Conservation (phyloP, 768 basidiomycete genomes). For the Panus rudis region DNA sequence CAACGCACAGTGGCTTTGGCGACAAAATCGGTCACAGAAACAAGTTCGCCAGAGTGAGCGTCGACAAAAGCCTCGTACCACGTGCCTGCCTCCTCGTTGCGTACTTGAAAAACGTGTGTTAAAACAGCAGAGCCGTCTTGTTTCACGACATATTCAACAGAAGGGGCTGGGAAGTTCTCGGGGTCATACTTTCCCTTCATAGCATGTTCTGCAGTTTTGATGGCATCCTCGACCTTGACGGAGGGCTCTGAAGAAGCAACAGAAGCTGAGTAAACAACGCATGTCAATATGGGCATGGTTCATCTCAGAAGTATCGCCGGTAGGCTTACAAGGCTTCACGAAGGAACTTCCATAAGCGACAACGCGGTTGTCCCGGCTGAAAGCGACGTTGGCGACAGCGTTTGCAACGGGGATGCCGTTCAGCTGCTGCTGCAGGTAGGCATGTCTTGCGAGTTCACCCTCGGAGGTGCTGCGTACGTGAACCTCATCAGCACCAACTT, state of each 20-base stretch:
- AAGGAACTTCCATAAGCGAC: slow-evolving; percentile 41
- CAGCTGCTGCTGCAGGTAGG: slow-evolving; percentile 18
- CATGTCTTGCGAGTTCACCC: slow-evolving; percentile 11
- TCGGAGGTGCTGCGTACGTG: slow-evolving; percentile 10
- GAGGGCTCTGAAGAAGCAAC: slow-evolving; percentile 30
- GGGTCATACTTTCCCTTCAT: slow-evolving; percentile 29
- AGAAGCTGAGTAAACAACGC: slow-evolving; percentile 13
- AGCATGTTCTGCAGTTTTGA: slow-evolving; percentile 29
- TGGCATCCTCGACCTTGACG: slow-evolving; percentile 28
- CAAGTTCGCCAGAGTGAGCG: slow-evolving; percentile 43
- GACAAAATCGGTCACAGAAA: slow-evolving; percentile 48
- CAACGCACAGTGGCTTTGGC: slow-evolving; percentile 34
- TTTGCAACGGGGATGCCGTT: slow-evolving; percentile 30
- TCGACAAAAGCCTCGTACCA: slow-evolving; percentile 58
- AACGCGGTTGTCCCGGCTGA: slow-evolving; percentile 34
- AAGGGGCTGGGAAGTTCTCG: slow-evolving; percentile 27
- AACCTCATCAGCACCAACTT: slow-evolving; percentile 11
- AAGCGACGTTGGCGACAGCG: slow-evolving; percentile 39
- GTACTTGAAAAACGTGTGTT: slow-evolving; percentile 35
- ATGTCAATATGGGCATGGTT: no score
- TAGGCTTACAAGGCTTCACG: slow-evolving; percentile 31
- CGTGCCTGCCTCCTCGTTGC: slow-evolving; percentile 32
- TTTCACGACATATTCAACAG: slow-evolving; percentile 34
- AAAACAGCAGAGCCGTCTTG: slow-evolving; percentile 32
- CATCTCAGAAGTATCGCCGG: not conserved